Percentiles rank a stretch among this genome's conserved stretches.
Evolutionary conservation across 2,329 filamentous ascomycete genomes (phyloP).

Genomic region (Cladorrhinum sp.): DNA sequence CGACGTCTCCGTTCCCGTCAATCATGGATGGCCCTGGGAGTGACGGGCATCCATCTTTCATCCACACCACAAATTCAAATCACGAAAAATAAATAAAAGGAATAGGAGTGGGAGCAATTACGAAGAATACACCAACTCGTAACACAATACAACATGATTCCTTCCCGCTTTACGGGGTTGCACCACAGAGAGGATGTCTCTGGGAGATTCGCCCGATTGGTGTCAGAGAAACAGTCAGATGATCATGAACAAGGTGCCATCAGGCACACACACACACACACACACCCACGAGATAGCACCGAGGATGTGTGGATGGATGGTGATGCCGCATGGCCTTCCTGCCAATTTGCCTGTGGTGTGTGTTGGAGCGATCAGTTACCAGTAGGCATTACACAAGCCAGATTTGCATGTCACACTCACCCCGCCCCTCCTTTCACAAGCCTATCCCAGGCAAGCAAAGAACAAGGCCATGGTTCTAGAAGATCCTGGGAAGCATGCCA

Average conservation of each 20-base stretch:
- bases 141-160: neutral
- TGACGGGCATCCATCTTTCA: neutral
- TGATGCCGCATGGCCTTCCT: neutral
- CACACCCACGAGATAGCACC: neutral
- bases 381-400: neutral
- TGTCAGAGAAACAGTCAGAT: conserved; percentile 20
- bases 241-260: conserved; percentile 2
- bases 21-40: neutral
- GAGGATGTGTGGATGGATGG: neutral
- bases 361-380: neutral
- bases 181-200: neutral
- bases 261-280: neutral
- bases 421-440: conserved; percentile 7
- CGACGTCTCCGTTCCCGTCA: neutral
- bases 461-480: conserved; percentile 18
- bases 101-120: neutral
- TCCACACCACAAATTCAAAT: neutral
- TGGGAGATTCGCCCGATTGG: conserved; percentile 4
- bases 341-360: neutral
- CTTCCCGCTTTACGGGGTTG: neutral
- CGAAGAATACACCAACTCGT: neutral
- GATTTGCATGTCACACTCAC: neutral
- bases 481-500: conserved; percentile 6
- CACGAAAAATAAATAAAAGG: neutral
- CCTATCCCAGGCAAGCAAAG: conserved; percentile 5